phyloP scores from a whole-genome alignment of 306 rosid genomes.

The Neltuma alba region DNA sequence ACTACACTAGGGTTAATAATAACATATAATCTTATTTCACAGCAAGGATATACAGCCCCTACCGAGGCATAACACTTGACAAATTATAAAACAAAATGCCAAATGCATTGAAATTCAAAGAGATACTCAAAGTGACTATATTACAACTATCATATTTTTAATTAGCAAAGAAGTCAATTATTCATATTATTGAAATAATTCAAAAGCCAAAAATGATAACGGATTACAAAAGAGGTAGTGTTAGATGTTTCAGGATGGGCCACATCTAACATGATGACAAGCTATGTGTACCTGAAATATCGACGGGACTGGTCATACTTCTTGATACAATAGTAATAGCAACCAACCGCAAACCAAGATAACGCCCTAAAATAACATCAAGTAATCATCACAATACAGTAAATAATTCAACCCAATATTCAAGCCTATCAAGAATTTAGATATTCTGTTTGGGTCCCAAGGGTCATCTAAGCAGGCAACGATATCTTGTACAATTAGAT shows the following conservation, averaged over 20 bases:
- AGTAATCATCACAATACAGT: constrained; percentile 8
- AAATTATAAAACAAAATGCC: constrained; percentile 19
- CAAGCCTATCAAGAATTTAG: background rate
- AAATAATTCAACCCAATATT: background rate
- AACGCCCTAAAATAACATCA: constrained; percentile 65
- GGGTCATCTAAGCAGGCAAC: background rate
- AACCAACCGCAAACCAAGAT: constrained; percentile 99
- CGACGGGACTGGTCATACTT: constrained; percentile 91
- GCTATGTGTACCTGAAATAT: constrained; percentile 72
- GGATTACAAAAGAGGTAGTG: constrained; percentile 13
- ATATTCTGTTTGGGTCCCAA: background rate
- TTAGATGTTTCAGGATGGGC: constrained; percentile 8
- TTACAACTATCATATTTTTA: constrained; percentile 2
- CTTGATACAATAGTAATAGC: constrained; percentile 95
- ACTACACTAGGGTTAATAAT: constrained; percentile 7
- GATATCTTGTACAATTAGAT: background rate
- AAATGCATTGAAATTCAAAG: background rate
- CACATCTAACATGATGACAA: background rate
- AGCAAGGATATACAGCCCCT: background rate
- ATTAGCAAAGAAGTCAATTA: constrained; percentile 1
- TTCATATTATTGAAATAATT: background rate
- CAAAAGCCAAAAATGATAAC: background rate
- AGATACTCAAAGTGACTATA: background rate
- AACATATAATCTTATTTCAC: background rate
- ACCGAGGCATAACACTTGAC: background rate